phyloP scores from a whole-genome alignment of 108 stramenopile genomes.

The Nannochloropsis salina region DNA sequence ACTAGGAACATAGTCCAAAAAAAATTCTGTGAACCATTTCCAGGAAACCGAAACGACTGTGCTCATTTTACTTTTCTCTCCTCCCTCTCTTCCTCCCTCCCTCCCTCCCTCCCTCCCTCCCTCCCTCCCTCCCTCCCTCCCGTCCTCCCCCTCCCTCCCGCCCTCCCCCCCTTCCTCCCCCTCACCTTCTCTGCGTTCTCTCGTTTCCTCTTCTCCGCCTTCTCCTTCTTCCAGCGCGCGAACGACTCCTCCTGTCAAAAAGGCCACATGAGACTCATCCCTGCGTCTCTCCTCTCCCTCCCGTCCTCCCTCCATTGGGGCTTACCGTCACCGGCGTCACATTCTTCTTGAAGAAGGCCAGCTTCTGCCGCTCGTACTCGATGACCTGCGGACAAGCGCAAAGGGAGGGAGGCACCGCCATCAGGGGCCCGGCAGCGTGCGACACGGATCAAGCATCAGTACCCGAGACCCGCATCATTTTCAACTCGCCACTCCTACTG shows the following conservation, averaged over 20 bases:
- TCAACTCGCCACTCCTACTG: too few species aligned
- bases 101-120: constrained; percentile 18
- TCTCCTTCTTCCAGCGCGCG: not conserved
- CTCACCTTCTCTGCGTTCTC: constrained; percentile 35
- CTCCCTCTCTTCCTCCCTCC: not conserved
- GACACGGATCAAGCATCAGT: too few species aligned
- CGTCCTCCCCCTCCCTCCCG: constrained; percentile 18
- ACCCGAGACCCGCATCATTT: too few species aligned
- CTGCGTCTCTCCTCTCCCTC: not conserved
- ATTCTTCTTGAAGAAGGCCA: not conserved
- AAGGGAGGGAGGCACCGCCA: not conserved
- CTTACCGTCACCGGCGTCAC: not conserved
- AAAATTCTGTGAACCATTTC: not conserved
- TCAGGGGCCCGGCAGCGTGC: too few species aligned
- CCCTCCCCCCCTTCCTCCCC: not conserved
- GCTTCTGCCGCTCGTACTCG: not conserved
- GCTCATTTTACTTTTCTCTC: not conserved
- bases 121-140: constrained; percentile 31
- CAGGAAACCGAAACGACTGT: not conserved
- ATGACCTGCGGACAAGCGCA: not conserved
- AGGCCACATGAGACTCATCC: not conserved
- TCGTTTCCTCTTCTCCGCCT: constrained; percentile 21
- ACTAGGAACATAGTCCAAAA: not conserved
- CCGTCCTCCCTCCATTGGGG: not conserved
- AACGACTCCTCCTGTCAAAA: not conserved